Conservation (phyloP, 345 rosid genomes). For the Eucalyptus melliodora region DNA sequence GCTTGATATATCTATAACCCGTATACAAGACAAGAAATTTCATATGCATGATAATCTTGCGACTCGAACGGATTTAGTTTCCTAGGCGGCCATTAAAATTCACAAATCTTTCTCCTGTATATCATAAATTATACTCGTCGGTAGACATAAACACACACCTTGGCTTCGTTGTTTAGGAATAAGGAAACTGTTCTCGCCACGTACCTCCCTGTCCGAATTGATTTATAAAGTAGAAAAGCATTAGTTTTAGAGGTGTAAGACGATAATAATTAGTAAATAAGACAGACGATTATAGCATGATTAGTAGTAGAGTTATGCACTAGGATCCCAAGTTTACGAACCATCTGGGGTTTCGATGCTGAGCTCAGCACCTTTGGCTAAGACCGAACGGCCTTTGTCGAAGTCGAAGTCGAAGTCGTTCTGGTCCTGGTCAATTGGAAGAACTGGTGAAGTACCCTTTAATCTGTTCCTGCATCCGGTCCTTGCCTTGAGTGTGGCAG, state of each 20-base stretch:
- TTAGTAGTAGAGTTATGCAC: background rate
- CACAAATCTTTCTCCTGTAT: background rate
- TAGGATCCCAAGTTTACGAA: background rate
- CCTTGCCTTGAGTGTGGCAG: constrained; percentile 76
- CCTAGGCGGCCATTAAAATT: background rate
- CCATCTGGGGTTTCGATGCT: constrained; percentile 79
- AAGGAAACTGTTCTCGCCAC: constrained; percentile 52
- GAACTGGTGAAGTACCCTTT: constrained; percentile 43
- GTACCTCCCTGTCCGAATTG: constrained; percentile 49
- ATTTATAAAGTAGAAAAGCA: background rate
- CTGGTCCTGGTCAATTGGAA: constrained; percentile 48
- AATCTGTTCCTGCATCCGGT: constrained; percentile 51
- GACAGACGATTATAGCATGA: too few relatives aligned
- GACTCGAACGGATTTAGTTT: background rate
- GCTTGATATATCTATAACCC: background rate
- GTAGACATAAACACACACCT: constrained; percentile 20
- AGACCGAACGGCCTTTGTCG: constrained; percentile 36
- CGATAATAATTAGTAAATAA: background rate
- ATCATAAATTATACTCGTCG: background rate
- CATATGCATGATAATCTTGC: background rate
- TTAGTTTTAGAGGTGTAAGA: background rate
- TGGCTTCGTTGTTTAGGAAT: constrained; percentile 34
- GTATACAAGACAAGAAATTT: background rate
- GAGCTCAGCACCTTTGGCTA: constrained; percentile 63
- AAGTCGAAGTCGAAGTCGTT: constrained; percentile 41